Conservation (phyloP, 2,329 filamentous ascomycete genomes). For the Nemania sp. region DNA sequence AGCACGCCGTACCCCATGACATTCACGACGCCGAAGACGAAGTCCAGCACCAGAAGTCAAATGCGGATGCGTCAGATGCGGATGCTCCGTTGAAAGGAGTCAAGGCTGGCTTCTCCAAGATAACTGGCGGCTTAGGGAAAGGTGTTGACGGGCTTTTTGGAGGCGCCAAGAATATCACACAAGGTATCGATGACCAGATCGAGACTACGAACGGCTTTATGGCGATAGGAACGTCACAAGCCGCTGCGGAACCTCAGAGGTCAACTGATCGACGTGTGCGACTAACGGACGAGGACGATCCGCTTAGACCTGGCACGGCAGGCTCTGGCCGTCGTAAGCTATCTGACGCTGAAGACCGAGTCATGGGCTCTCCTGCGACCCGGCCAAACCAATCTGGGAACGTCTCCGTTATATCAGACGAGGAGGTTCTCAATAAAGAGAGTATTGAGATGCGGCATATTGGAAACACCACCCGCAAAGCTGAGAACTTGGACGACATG, state of each 20-base stretch:
- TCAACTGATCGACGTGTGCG: conserved; percentile 39
- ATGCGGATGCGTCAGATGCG: conserved; percentile 11
- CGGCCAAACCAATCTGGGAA: conserved; percentile 41
- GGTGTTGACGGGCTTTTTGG: conserved; percentile 49
- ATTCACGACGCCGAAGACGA: conserved; percentile 48
- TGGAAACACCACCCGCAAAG: conserved; percentile 58
- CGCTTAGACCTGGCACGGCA: conserved; percentile 34
- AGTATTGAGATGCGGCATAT: conserved; percentile 39
- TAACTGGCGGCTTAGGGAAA: conserved; percentile 55
- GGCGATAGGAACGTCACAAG: conserved; percentile 36
- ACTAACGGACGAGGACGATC: conserved; percentile 41
- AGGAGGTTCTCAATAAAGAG: conserved; percentile 40
- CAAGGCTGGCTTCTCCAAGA: conserved; percentile 47
- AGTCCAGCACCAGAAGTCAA: conserved; percentile 23
- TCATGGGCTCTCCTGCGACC: conserved; percentile 36
- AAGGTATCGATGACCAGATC: conserved; percentile 55
- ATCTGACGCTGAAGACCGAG: conserved; percentile 30
- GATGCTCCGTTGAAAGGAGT: conserved; percentile 33
- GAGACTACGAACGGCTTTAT: conserved; percentile 60
- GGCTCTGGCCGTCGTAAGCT: conserved; percentile 25
- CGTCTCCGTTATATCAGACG: conserved; percentile 44
- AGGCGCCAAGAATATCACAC: conserved; percentile 50
- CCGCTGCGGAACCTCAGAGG: conserved; percentile 27
- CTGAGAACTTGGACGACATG: conserved; percentile 54
- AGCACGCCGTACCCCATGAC: conserved; percentile 57